A percentile compares a stretch with the other conserved stretches of the same genome.
Evolutionary conservation across 306 rosid genomes (phyloP).

Genomic region (Prunus persica): DNA sequence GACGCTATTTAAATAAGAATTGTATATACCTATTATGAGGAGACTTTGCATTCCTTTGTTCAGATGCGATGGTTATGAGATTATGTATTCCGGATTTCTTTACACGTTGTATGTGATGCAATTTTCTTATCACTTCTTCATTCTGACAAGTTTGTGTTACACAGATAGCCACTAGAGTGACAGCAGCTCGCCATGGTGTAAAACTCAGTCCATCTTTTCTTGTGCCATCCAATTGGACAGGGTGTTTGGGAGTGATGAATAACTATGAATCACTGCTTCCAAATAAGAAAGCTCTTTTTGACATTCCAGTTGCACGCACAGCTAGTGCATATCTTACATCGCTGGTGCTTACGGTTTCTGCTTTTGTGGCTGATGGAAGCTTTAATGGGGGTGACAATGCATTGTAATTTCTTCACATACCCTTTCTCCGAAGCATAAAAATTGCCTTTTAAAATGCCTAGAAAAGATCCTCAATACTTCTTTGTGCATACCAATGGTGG

Average conservation of each 20-base stretch:
- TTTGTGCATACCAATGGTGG: not conserved
- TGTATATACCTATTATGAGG: not conserved
- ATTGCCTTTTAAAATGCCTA: not conserved
- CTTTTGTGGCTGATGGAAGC: conserved; percentile 87
- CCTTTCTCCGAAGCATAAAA: not conserved
- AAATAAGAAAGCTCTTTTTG: conserved; percentile 81
- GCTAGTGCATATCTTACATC: conserved; percentile 88
- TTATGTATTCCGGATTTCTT: not conserved
- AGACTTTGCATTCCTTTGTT: not conserved
- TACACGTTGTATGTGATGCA: not conserved
- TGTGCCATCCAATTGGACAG: conserved; percentile 94
- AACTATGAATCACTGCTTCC: conserved; percentile 86
- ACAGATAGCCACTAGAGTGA: conserved; percentile 85
- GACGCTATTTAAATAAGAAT: not conserved
- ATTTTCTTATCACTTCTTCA: not conserved
- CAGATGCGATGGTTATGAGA: conserved; percentile 1
- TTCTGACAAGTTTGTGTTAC: conserved; percentile 11
- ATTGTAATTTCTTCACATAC: conserved; percentile 43
- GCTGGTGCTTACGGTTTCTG: conserved; percentile 67
- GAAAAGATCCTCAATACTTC: not conserved
- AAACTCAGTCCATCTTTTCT: conserved; percentile 93
- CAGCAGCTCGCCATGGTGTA: conserved; percentile 80
- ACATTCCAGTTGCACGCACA: conserved; percentile 85
- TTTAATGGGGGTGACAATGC: conserved; percentile 95
- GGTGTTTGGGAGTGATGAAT: conserved; percentile 91